phyloP scores from a whole-genome alignment of 1,284 basidiomycete species.

The Veloboletus limbatus region DNA sequence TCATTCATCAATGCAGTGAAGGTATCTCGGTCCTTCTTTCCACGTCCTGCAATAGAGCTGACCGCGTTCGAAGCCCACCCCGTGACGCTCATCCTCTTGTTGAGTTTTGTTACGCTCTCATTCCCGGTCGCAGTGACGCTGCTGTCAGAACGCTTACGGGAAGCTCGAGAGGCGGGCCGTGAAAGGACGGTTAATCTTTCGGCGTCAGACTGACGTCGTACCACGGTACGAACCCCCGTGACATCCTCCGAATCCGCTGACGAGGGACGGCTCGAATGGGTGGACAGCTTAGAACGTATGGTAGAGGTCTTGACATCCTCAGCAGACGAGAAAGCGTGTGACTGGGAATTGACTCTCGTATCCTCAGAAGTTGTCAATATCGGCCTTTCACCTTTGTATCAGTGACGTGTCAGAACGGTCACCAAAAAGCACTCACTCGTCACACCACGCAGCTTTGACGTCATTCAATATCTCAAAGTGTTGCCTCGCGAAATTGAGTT shows the following conservation, averaged over 20 bases:
- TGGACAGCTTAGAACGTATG: conserved; percentile 29
- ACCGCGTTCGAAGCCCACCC: conserved; percentile 67
- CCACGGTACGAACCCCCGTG: conserved; percentile 21
- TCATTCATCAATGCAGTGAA: conserved; percentile 57
- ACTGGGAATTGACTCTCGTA: conserved; percentile 9
- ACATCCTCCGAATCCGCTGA: conserved; percentile 40
- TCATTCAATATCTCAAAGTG: conserved; percentile 71
- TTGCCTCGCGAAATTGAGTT: conserved; percentile 70
- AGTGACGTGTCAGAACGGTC: not conserved
- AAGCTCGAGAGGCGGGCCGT: conserved; percentile 51
- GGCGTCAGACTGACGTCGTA: conserved; percentile 41
- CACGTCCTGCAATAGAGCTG: conserved; percentile 53
- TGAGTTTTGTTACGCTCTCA: conserved; percentile 21
- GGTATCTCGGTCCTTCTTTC: conserved; percentile 62
- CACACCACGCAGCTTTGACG: conserved; percentile 62
- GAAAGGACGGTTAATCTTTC: conserved; percentile 44
- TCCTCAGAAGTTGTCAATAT: conserved; percentile 22
- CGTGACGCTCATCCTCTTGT: conserved; percentile 46
- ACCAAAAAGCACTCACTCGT: conserved; percentile 43
- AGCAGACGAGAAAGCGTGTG: conserved; percentile 4
- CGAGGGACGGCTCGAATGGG: conserved; percentile 18
- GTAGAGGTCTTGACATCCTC: conserved; percentile 19
- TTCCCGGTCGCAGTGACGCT: conserved; percentile 30
- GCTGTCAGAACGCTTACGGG: conserved; percentile 61
- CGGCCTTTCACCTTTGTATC: conserved; percentile 19